Percentiles rank a stretch among this genome's conserved stretches.
Conservation (phyloP, 2,329 filamentous ascomycete genomes). For the Colletotrichum navitas region DNA sequence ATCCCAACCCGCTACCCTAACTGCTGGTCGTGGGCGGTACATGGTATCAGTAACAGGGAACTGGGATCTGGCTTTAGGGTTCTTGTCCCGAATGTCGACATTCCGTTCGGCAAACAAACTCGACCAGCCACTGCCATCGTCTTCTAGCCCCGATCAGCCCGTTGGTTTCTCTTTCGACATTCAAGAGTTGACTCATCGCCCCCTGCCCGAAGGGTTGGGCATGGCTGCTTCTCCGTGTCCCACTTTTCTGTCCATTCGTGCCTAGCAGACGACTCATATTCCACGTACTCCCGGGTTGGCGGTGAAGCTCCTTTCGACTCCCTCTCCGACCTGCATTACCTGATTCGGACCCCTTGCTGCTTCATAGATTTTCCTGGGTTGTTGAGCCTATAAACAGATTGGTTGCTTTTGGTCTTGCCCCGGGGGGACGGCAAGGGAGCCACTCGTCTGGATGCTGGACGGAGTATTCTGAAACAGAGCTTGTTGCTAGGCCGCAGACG, state of each 20-base stretch:
- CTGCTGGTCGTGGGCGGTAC: slow-evolving; percentile 12
- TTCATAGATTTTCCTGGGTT: slow-evolving; percentile 18
- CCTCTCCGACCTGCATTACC: slow-evolving; percentile 27
- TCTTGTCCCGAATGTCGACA: slow-evolving; percentile 11
- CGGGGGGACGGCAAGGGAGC: slow-evolving; percentile 2
- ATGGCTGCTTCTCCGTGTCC: slow-evolving; percentile 41
- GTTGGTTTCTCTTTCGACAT: slow-evolving; percentile 1
- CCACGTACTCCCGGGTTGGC: slow-evolving; percentile 36
- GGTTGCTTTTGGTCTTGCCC: slow-evolving; percentile 12
- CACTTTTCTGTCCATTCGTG: slow-evolving; percentile 40
- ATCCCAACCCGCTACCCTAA: background rate
- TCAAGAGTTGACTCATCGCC: slow-evolving; percentile 42
- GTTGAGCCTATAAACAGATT: slow-evolving; percentile 24
- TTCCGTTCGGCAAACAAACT: slow-evolving; percentile 16
- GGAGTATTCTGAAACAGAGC: slow-evolving; percentile 42
- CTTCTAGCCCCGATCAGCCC: slow-evolving; percentile 15
- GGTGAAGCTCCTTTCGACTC: slow-evolving; percentile 44
- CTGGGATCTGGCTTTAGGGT: slow-evolving; percentile 30
- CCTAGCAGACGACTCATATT: slow-evolving; percentile 40
- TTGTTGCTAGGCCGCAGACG: slow-evolving; percentile 31
- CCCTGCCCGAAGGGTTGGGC: slow-evolving; percentile 42
- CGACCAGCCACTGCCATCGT: slow-evolving; percentile 27
- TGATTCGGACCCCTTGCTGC: slow-evolving; percentile 34
- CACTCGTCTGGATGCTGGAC: slow-evolving; percentile 32
- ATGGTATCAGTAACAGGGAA: slow-evolving; percentile 22